A percentile compares a stretch with the other conserved stretches of the same genome.
phyloP scores from a whole-genome alignment of 23 red algal species.

The Agarophyton chilense region DNA sequence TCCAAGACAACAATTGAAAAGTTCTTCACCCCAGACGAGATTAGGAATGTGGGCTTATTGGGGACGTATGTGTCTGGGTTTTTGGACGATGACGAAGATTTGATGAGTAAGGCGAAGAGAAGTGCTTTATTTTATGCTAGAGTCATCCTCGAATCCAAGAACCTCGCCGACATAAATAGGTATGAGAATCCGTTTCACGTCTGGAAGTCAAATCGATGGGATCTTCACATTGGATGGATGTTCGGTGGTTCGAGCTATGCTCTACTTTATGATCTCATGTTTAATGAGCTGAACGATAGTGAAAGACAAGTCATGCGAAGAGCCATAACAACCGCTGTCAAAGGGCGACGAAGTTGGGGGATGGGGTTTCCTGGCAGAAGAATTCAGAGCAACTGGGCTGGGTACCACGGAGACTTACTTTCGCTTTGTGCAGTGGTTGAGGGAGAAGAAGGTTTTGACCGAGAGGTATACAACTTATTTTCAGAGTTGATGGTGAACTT shows the following conservation, averaged over 20 bases:
- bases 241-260: conserved; percentile 62
- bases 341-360: conserved; percentile 63
- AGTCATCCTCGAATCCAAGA: conserved; percentile 52
- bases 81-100: conserved; percentile 37
- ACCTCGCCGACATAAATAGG: conserved; percentile 1
- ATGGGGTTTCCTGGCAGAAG: conserved; percentile 63
- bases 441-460: conserved; percentile 67
- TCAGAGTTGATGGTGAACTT: conserved; percentile 69
- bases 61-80: conserved; percentile 41
- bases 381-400: conserved; percentile 82
- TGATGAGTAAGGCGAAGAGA: conserved; percentile 30
- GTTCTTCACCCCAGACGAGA: conserved; percentile 57
- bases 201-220: conserved; percentile 62
- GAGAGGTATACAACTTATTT: conserved; percentile 51
- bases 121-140: conserved; percentile 58
- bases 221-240: conserved; percentile 55
- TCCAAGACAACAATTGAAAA: conserved; percentile 20
- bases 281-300: conserved; percentile 22
- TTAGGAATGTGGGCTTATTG: conserved; percentile 10
- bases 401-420: conserved; percentile 69
- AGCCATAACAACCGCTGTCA: conserved; percentile 57
- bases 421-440: conserved; percentile 54
- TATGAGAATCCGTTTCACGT: conserved; percentile 42
- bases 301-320: conserved; percentile 57
- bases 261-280: conserved; percentile 67